phyloP scores from a whole-genome alignment of 2,329 filamentous ascomycete species.

The Pseudopithomyces chartarum region DNA sequence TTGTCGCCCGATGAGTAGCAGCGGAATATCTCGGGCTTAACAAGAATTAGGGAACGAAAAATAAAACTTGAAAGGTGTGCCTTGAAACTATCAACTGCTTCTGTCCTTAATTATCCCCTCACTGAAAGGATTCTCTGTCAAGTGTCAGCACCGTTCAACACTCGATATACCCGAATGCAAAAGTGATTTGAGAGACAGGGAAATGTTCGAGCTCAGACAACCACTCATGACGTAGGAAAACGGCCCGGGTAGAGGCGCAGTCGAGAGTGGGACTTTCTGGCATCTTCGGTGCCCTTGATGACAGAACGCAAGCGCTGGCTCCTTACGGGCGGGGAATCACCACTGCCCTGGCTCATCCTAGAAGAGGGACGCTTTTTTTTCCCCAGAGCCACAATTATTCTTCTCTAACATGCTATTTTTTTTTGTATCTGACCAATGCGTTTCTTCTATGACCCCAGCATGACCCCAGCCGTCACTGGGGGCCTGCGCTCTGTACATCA shows the following conservation, averaged over 20 bases:
- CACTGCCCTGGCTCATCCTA: conserved; percentile 1
- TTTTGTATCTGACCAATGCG: no score
- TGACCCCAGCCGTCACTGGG: background rate
- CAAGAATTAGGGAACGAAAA: no score
- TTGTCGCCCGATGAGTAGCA: no score
- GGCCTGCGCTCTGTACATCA: background rate
- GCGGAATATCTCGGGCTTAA: no score
- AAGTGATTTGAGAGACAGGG: background rate
- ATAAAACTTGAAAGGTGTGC: no score
- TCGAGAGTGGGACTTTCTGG: background rate
- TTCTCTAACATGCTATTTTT: no score
- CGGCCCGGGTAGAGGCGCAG: background rate
- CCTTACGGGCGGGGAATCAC: background rate
- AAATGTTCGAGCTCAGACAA: conserved; percentile 5
- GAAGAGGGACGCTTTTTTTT: no score
- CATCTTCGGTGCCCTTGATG: background rate
- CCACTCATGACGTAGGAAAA: background rate
- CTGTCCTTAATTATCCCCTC: no score
- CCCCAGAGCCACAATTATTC: no score
- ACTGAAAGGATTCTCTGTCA: no score
- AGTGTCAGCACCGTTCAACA: no score
- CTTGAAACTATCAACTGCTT: no score
- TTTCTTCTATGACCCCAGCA: background rate
- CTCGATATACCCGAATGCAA: background rate
- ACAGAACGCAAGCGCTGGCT: conserved; percentile 2